Evolutionary conservation across 192 early-diverging fungal genomes (phyloP).

Genomic region (Backusella morwellensis): DNA sequence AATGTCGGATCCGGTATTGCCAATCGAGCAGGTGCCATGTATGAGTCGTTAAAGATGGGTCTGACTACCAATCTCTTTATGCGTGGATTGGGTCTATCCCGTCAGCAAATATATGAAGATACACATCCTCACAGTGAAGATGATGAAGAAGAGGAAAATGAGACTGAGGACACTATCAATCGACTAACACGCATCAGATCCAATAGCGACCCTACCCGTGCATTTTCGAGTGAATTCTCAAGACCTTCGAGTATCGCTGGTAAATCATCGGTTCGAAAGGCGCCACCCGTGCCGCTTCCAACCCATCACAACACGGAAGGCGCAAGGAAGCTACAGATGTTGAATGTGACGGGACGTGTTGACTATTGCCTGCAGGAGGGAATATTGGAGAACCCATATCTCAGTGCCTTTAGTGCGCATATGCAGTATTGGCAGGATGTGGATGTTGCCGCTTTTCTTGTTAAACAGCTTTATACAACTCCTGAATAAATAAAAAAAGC

Average conservation of each 20-base stretch:
- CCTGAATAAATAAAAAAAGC: neutral
- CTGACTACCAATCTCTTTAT: constrained; percentile 60
- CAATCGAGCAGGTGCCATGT: constrained; percentile 63
- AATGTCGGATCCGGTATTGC: constrained; percentile 70
- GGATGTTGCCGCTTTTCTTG: constrained; percentile 36
- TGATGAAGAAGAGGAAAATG: neutral
- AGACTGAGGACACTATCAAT: neutral
- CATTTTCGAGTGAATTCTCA: neutral
- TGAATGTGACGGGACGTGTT: constrained; percentile 57
- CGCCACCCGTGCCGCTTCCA: constrained; percentile 15
- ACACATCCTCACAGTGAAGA: neutral
- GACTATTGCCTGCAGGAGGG: constrained; percentile 69
- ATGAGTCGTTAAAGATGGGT: constrained; percentile 55
- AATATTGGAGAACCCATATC: constrained; percentile 68
- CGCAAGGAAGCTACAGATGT: constrained; percentile 25
- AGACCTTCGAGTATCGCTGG: neutral
- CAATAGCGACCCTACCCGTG: constrained; percentile 26
- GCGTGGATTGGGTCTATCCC: constrained; percentile 36
- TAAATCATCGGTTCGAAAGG: neutral
- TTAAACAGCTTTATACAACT: constrained; percentile 29
- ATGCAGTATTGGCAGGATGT: constrained; percentile 65
- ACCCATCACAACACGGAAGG: constrained; percentile 20
- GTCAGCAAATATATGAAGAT: constrained; percentile 33
- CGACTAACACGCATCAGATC: constrained; percentile 15
- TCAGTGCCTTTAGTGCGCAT: constrained; percentile 62